Evolutionary conservation across 1,284 basidiomycete genomes (phyloP), one percentile per base, ranked within the genome.

Genomic region (Cutaneotrichosporon cyanovorans): DNA sequence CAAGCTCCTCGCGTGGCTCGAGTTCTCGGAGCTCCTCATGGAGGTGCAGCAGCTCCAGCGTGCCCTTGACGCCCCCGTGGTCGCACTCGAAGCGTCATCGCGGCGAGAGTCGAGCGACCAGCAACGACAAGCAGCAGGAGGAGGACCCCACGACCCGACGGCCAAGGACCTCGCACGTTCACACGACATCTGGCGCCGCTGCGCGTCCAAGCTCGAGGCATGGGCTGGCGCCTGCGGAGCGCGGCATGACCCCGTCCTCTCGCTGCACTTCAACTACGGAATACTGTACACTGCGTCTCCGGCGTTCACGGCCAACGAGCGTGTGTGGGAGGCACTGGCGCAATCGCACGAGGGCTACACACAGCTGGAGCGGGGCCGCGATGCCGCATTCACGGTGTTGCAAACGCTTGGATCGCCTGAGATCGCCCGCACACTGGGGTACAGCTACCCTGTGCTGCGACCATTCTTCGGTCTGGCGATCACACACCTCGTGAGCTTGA

Each of bases 1-100:
- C 16, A 69, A 67, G 51, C 49, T 72, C 8, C 58, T 71, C n/a
- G 63, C 66, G 4, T 72, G 69, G 69, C 48, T 69, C 16, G 68
- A 71, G 52, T 67, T 65, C 43, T 59, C 66, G 16, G 69, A 72
- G 51, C 57, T 60, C 14, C 55, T 72, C 0, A 56, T 60, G 7
- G 65, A 71, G 21, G 65, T 58, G 16, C 19, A 45, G 40, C 38
- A 21, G n/a, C 20, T 43, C 18, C 45, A 50, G 35, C 41, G 47
- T 9, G 40, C 41, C 0, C 8, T 18, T 18, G 48, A 35, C 11
- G 32, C 30, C 37, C 52, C 18, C 35, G 42, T 35, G 3, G 16
- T 19, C 3, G 31, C 40, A 23, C 45, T 19, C 19, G 25, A 28
- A 28, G n/a, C n/a, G n/a, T 42, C 51, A 21, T 34, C 42, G 31